phyloP scores from a whole-genome alignment of 2,329 filamentous ascomycete genomes.

The Domatiomyces catenatus region DNA sequence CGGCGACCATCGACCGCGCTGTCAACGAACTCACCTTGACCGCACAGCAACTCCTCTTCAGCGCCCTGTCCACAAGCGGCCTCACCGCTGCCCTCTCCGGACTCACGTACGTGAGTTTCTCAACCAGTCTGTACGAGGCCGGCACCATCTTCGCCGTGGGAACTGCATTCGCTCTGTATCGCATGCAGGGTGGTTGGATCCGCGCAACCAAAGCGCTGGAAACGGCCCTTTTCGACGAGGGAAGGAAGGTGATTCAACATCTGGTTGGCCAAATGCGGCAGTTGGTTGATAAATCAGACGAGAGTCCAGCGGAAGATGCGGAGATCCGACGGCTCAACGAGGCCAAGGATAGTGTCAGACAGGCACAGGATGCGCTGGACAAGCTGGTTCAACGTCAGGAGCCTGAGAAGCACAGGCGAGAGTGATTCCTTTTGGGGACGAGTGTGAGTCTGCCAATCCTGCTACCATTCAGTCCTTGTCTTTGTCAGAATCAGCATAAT shows the following conservation, averaged over 20 bases:
- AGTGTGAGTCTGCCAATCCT: no score
- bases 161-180: slow-evolving; percentile 39
- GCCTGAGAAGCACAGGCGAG: not conserved
- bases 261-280: slow-evolving; percentile 37
- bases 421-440: not conserved
- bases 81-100: slow-evolving; percentile 37
- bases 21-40: slow-evolving; percentile 57
- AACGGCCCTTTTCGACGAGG: slow-evolving; percentile 40
- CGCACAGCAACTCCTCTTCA: slow-evolving; percentile 58
- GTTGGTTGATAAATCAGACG: slow-evolving; percentile 26
- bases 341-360: not conserved
- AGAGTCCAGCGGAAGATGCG: not conserved
- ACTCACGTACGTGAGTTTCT: slow-evolving; percentile 40
- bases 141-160: slow-evolving; percentile 45
- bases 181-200: slow-evolving; percentile 46
- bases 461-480: no score
- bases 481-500: no score
- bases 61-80: slow-evolving; percentile 54
- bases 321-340: not conserved
- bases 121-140: slow-evolving; percentile 41
- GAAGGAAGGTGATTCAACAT: slow-evolving; percentile 37
- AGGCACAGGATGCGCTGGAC: not conserved
- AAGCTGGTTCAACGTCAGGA: not conserved
- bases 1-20: slow-evolving; percentile 48
- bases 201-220: slow-evolving; percentile 37